Evolutionary conservation across 306 rosid species (phyloP).

Genomic region (Heteromeles arbutifolia): DNA sequence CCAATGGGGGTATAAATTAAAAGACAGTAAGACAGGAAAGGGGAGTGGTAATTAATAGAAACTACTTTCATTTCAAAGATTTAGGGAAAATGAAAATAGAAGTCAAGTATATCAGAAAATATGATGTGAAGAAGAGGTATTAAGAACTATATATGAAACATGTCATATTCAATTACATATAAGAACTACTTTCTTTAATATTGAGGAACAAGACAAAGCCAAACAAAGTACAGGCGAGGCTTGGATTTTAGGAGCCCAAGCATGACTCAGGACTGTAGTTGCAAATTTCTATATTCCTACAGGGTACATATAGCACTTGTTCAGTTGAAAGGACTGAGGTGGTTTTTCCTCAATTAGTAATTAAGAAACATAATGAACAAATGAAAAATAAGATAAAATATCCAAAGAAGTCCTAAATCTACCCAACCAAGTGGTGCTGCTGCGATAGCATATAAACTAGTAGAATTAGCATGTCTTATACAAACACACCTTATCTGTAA

Average conservation of each 20-base stretch:
- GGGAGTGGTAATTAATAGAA: background rate
- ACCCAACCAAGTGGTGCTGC: background rate
- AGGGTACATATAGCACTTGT: background rate
- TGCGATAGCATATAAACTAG: background rate
- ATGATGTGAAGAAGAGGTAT: background rate
- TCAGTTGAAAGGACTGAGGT: background rate
- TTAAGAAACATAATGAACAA: background rate
- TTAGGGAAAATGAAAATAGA: background rate
- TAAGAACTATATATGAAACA: background rate
- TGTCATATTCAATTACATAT: background rate
- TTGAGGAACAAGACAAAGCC: background rate
- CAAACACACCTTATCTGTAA: constrained; percentile 74
- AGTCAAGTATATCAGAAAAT: background rate
- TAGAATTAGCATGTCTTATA: background rate
- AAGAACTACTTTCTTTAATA: background rate
- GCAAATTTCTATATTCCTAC: background rate
- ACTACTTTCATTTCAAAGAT: background rate
- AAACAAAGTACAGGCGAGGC: background rate
- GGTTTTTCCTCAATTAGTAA: background rate
- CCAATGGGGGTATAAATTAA: background rate
- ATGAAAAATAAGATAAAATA: background rate
- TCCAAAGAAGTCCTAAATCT: background rate
- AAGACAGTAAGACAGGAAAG: background rate
- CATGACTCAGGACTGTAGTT: background rate
- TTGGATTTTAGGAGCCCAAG: background rate